Evolutionary conservation across 2,329 filamentous ascomycete genomes (phyloP).

Genomic region (Stagonosporopsis cucurbitacearum): DNA sequence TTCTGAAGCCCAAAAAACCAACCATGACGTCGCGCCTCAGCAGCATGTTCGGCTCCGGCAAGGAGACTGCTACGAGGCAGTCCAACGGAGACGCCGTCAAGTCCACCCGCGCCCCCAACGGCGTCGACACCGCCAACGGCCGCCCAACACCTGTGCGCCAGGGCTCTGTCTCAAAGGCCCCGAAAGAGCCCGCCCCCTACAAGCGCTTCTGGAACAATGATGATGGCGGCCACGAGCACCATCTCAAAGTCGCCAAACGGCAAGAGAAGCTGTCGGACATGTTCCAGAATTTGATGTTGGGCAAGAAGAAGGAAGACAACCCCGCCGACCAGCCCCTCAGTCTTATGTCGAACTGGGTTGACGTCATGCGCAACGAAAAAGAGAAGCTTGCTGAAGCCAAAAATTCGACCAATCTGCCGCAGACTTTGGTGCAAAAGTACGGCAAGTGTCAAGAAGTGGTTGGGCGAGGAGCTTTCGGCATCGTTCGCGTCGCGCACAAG

Average conservation of each 20-base stretch:
- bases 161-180: slow-evolving; percentile 31
- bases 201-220: slow-evolving; percentile 64
- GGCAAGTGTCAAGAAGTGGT: slow-evolving; percentile 98
- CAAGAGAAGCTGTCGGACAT: slow-evolving; percentile 96
- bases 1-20: slow-evolving; percentile 48
- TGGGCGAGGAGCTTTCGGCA: slow-evolving; percentile 93
- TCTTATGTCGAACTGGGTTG: slow-evolving; percentile 94
- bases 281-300: slow-evolving; percentile 81
- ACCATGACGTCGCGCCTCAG: slow-evolving; percentile 53
- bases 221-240: slow-evolving; percentile 81
- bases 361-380: slow-evolving; percentile 87
- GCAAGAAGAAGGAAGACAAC: slow-evolving; percentile 77
- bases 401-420: slow-evolving; percentile 76
- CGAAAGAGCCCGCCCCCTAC: slow-evolving; percentile 42
- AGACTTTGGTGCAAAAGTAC: slow-evolving; percentile 91
- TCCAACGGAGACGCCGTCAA: slow-evolving; percentile 38
- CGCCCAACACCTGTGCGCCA: slow-evolving; percentile 40
- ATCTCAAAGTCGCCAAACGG: slow-evolving; percentile 85
- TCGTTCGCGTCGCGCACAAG: slow-evolving; percentile 97
- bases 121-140: slow-evolving; percentile 26
- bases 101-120: slow-evolving; percentile 34
- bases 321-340: slow-evolving; percentile 81
- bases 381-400: slow-evolving; percentile 76
- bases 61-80: slow-evolving; percentile 35
- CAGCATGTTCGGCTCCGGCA: slow-evolving; percentile 49